These are phyloP conservation scores for Rhodotorula graminis DNA, from an alignment of 768 basidiomycete genomes.

Conservation along the genomic window DNA sequence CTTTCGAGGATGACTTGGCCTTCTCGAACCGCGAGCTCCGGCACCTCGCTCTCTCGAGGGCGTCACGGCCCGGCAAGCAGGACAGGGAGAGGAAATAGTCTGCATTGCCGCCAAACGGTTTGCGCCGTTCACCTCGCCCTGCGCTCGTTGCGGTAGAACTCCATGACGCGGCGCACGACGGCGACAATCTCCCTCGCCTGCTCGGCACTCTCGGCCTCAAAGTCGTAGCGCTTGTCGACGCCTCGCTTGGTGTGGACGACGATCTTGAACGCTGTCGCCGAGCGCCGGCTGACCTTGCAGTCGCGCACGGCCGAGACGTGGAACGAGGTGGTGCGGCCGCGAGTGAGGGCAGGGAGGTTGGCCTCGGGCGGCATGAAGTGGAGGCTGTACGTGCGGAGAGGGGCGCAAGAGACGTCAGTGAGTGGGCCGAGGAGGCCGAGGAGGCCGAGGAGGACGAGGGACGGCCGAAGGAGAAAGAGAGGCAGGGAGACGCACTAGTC, in stretches of 20 bases:
- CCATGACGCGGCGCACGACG: conserved; percentile 5
- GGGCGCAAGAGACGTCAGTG: conserved; percentile 3
- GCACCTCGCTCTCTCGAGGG: too few species aligned
- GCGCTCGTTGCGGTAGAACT: background rate
- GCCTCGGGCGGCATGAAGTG: conserved; percentile 54
- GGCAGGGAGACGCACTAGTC: conserved; percentile 54
- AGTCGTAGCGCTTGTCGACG: conserved; percentile 81
- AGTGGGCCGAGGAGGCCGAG: conserved; percentile 47
- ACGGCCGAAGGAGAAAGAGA: conserved; percentile 51
- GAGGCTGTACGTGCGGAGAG: background rate
- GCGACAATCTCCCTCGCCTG: conserved; percentile 61
- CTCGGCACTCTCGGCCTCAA: conserved; percentile 84
- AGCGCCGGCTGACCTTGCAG: conserved; percentile 76
- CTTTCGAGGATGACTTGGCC: too few species aligned
- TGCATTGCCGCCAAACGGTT: background rate
- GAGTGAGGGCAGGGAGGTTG: conserved; percentile 69
- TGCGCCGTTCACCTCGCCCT: background rate
- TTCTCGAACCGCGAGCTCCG: too few species aligned
- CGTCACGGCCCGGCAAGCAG: too few species aligned
- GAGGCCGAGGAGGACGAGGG: too few species aligned
- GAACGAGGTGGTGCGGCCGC: conserved; percentile 87
- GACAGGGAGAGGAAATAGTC: too few species aligned
- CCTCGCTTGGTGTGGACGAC: conserved; percentile 62
- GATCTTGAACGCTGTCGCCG: conserved; percentile 75
- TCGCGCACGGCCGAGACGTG: conserved; percentile 81